Evolutionary conservation across 768 basidiomycete genomes (phyloP).

Genomic region (Lactarius sanguifluus): DNA sequence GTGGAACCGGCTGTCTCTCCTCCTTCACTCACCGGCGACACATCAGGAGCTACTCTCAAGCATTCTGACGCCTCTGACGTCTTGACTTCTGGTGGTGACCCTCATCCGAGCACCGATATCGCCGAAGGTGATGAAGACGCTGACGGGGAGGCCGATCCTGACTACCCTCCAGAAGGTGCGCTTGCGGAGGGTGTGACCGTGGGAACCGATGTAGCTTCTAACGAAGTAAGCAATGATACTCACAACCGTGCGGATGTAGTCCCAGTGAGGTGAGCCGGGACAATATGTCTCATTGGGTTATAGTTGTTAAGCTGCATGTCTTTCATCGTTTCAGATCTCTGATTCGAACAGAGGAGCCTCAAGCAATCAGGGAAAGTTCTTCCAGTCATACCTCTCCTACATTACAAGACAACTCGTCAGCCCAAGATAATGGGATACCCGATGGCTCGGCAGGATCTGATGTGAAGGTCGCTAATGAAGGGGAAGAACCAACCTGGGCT

Average conservation of each 20-base stretch:
- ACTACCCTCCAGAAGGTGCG: conserved; percentile 14
- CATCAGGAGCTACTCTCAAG: not conserved
- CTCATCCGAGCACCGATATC: not conserved
- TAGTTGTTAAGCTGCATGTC: not conserved
- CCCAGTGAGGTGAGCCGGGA: conserved; percentile 8
- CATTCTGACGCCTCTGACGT: not conserved
- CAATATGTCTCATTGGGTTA: too few relatives aligned
- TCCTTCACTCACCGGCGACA: not conserved
- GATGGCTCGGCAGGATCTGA: not conserved
- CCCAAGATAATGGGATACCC: not conserved
- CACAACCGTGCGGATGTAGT: not conserved
- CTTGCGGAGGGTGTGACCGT: not conserved
- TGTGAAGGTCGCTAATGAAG: not conserved
- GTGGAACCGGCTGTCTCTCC: not conserved
- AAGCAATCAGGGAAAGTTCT: not conserved
- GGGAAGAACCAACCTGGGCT: not conserved
- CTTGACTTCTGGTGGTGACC: not conserved
- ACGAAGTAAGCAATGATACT: conserved; percentile 3
- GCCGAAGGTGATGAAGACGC: conserved; percentile 24
- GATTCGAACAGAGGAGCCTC: not conserved
- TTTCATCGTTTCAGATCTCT: not conserved
- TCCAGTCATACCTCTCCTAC: not conserved
- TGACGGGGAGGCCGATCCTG: conserved; percentile 30
- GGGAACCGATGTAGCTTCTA: conserved; percentile 3
- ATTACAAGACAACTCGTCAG: not conserved